Evolutionary conservation across 2,329 filamentous ascomycete species (phyloP).

Genomic region (Aspergillus caelatus): DNA sequence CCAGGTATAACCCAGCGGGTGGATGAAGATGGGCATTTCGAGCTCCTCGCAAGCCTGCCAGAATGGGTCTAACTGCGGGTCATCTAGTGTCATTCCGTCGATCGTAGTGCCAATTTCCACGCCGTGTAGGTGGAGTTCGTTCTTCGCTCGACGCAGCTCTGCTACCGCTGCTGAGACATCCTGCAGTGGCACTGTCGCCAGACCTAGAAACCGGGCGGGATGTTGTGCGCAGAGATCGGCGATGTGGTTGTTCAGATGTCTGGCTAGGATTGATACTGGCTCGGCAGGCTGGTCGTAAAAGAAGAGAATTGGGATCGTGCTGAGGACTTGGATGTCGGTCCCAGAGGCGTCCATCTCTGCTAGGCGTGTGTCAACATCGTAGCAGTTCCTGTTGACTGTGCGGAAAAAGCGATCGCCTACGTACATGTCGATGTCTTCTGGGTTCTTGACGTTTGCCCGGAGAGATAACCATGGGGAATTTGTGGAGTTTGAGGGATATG

Average conservation of each 20-base stretch:
- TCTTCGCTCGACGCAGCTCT: conserved; percentile 16
- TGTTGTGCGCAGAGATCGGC: conserved; percentile 15
- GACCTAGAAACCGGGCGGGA: conserved; percentile 18
- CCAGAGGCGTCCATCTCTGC: conserved; percentile 21
- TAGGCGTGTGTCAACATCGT: conserved; percentile 15
- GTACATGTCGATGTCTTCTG: conserved; percentile 18
- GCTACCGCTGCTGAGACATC: conserved; percentile 14
- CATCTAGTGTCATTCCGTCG: conserved; percentile 13
- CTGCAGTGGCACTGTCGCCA: conserved; percentile 22
- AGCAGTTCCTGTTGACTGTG: conserved; percentile 22
- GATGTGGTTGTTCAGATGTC: conserved; percentile 21
- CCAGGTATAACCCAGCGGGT: conserved; percentile 23
- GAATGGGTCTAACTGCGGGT: conserved; percentile 17
- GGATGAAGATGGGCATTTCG: conserved; percentile 22
- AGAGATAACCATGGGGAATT: conserved; percentile 19
- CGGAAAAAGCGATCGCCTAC: conserved; percentile 21
- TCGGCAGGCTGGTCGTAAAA: conserved; percentile 22
- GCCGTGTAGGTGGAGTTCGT: conserved; percentile 15
- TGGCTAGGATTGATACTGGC: conserved; percentile 13
- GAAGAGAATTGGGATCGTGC: conserved; percentile 22
- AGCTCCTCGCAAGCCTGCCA: conserved; percentile 22
- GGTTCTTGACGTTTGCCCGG: conserved; percentile 4
- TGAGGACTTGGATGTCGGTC: conserved; percentile 19
- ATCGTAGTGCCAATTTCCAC: conserved; percentile 23
- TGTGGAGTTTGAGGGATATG: conserved; percentile 7